These are phyloP conservation scores for Pseudoscleropodium purum DNA, from an alignment of 225 moss, liverwort and hornwort genomes.

Conservation along the genomic window DNA sequence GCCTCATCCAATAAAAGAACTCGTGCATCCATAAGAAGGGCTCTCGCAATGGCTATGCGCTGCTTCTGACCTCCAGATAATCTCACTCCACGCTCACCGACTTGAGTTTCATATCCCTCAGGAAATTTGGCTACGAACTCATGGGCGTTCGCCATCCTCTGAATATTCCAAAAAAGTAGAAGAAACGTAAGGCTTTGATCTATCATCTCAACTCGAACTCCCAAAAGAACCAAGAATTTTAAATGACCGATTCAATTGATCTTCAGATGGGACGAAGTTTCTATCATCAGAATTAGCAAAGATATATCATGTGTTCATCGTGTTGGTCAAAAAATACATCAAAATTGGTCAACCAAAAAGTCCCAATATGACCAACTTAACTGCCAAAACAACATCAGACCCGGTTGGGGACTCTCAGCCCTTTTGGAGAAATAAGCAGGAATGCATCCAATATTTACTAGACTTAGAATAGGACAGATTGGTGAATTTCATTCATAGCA, in stretches of 20 bases:
- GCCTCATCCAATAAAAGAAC: slow-evolving; percentile 87
- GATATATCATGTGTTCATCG: neutral
- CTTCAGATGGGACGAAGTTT: neutral
- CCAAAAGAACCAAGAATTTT: neutral
- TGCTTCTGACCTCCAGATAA: slow-evolving; percentile 95
- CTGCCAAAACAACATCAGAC: neutral
- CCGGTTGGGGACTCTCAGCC: neutral
- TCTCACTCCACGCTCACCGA: slow-evolving; percentile 84
- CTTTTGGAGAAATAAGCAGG: neutral
- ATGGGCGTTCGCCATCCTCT: slow-evolving; percentile 65
- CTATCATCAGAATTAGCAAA: neutral
- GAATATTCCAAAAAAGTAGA: neutral
- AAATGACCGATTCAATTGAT: neutral
- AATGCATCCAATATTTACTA: neutral
- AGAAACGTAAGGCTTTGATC: neutral
- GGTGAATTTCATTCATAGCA: neutral
- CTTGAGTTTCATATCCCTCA: slow-evolving; percentile 65
- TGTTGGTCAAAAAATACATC: neutral
- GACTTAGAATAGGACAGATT: neutral
- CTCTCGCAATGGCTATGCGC: slow-evolving; percentile 85
- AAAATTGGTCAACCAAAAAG: neutral
- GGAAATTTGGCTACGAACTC: slow-evolving; percentile 73
- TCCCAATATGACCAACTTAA: neutral
- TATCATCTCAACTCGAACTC: neutral
- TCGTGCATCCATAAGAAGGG: slow-evolving; percentile 74